Evolutionary conservation across 2,329 filamentous ascomycete genomes (phyloP), one percentile per base, ranked within the genome.

Genomic region (Epichloe brachyelytri): DNA sequence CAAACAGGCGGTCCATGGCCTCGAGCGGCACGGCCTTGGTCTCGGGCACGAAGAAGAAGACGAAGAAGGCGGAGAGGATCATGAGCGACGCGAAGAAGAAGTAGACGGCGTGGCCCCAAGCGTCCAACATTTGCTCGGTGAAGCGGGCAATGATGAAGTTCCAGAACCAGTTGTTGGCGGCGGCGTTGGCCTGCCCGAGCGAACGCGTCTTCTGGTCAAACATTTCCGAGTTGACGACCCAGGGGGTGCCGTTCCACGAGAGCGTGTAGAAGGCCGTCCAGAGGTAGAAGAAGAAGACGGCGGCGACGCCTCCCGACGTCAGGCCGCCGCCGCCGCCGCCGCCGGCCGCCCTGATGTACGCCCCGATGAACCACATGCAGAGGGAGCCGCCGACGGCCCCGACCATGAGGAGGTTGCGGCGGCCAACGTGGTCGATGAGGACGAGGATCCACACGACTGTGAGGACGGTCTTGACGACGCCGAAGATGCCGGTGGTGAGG

Each of bases 161-260:
- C 71, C 71, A 83, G 59, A 83, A 74, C 84, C 84, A 88, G 65
- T 88, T 86, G 66, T 78, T 83, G 3, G 79, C 79, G 0, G 83
- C 79, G 0, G 85, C 85, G 38, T 76, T 83, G 10, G 85, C 84
- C 61, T 88, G 85, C 1, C 83, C 85, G 0, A 89, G 73, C 0
- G 80, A 79, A 49, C 68, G 62, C 1, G 61, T 67, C 66, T 83
- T 83, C 56, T 80, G 77, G 59, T 84, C 78, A 64, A 88, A 88
- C 72, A 89, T 88, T 65, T 89, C 84, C 0, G 75, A 75, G 70
- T 86, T 86, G 60, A 86, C 68, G 20, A 89, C 83, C 85, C 85
- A 89, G 0, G 84, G 85, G 0, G 82, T 85, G 2, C 82, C 83
- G 61, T 86, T 86, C 83, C 82, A 86, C 0, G 78, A 77, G 0